Evolutionary conservation across 306 rosid genomes (phyloP).

Genomic region (Casuarina equisetifolia): DNA sequence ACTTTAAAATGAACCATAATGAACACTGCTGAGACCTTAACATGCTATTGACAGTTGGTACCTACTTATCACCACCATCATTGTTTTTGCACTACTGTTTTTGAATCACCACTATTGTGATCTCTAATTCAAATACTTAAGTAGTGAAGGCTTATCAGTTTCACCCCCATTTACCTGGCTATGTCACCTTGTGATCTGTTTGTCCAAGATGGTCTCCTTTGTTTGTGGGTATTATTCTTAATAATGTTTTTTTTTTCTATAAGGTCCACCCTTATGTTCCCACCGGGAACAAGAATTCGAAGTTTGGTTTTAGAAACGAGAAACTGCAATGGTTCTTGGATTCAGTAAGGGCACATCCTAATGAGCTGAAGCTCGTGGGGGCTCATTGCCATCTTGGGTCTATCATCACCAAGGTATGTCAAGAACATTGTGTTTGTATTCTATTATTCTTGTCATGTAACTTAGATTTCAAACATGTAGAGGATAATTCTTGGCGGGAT

Average conservation of each 20-base stretch:
- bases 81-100: neutral
- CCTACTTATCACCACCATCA: neutral
- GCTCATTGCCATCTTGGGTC: constrained; percentile 99
- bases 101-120: neutral
- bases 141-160: neutral
- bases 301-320: constrained; percentile 93
- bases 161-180: neutral
- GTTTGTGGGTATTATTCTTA: constrained; percentile 7
- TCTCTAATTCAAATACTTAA: neutral
- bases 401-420: constrained; percentile 84
- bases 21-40: neutral
- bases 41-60: neutral
- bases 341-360: constrained; percentile 72
- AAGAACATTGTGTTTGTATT: neutral
- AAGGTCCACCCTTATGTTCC: constrained; percentile 98
- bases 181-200: neutral
- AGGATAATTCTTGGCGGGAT: constrained; percentile 8
- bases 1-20: neutral
- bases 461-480: neutral
- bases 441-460: neutral
- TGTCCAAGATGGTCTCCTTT: neutral
- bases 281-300: constrained; percentile 32
- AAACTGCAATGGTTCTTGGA: constrained; percentile 96
- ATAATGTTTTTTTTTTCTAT: constrained; percentile 8
- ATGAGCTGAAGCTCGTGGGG: constrained; percentile 91